A percentile compares a stretch with the other conserved stretches of the same genome.
These are phyloP conservation scores for Rhodosorus marinus DNA, from an alignment of 23 red algal genomes.

Conservation along the genomic window DNA sequence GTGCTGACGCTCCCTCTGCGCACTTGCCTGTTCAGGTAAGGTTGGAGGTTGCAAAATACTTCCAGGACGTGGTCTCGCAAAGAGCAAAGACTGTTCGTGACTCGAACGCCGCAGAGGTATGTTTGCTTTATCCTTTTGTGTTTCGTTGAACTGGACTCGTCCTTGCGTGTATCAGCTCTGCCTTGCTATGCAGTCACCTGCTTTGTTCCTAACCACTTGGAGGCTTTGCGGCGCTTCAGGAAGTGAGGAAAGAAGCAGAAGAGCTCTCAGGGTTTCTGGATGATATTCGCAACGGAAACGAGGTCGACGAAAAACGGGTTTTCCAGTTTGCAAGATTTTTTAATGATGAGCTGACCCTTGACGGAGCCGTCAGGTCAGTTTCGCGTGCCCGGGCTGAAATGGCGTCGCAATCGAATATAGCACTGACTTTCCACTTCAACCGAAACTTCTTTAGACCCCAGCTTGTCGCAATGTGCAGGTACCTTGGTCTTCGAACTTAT, in stretches of 20 bases:
- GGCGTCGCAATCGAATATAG: neutral
- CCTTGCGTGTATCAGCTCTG: neutral
- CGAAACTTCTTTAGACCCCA: constrained; percentile 45
- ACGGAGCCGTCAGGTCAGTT: constrained; percentile 48
- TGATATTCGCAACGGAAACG: constrained; percentile 47
- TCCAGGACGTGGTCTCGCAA: constrained; percentile 85
- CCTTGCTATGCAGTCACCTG: neutral
- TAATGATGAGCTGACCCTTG: constrained; percentile 77
- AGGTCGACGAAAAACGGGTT: constrained; percentile 44
- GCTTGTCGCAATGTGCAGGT: constrained; percentile 94
- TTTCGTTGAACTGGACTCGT: neutral
- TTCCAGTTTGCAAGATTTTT: constrained; percentile 80
- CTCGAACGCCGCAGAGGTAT: constrained; percentile 26
- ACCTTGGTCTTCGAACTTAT: constrained; percentile 84
- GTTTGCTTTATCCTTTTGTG: neutral
- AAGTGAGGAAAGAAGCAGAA: constrained; percentile 20
- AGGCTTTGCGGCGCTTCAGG: neutral
- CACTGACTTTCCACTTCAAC: neutral
- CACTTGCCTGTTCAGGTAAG: neutral
- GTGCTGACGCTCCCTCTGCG: neutral
- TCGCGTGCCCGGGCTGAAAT: too few species aligned
- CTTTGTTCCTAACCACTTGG: neutral
- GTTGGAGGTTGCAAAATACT: constrained; percentile 91
- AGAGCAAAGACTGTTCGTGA: constrained; percentile 40
- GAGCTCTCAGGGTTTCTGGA: constrained; percentile 70